Percentiles rank a stretch among this genome's conserved stretches.
These are phyloP conservation scores for Alternaria conjuncta DNA, from an alignment of 2,329 filamentous ascomycete genomes.

Conservation along the genomic window DNA sequence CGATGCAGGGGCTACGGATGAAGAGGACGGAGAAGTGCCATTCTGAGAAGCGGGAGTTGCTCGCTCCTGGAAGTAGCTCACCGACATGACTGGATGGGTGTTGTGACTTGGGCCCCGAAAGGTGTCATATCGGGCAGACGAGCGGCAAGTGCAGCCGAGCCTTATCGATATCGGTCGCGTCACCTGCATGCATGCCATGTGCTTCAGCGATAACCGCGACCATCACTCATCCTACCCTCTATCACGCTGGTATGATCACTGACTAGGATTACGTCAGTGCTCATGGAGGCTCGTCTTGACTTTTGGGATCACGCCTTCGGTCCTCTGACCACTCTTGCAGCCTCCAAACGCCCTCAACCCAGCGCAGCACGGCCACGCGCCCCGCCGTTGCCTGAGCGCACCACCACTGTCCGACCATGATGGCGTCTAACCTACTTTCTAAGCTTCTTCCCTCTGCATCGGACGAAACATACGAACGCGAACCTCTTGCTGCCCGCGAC, in stretches of 20 bases:
- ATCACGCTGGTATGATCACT: slow-evolving; percentile 29
- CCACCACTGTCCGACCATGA: slow-evolving; percentile 43
- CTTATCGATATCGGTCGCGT: slow-evolving; percentile 37
- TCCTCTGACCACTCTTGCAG: slow-evolving; percentile 23
- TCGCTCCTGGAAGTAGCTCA: slow-evolving; percentile 43
- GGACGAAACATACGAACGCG: slow-evolving; percentile 57
- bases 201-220: slow-evolving; percentile 31
- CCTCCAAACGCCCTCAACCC: not conserved
- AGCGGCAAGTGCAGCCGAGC: slow-evolving; percentile 30
- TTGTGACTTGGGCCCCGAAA: slow-evolving; percentile 17
- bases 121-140: slow-evolving; percentile 20
- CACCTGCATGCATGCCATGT: slow-evolving; percentile 29
- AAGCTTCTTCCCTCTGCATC: slow-evolving; percentile 58
- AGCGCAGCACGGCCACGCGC: slow-evolving; percentile 29
- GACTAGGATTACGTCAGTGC: slow-evolving; percentile 19
- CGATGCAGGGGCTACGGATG: slow-evolving; percentile 29
- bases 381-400: slow-evolving; percentile 35
- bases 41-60: slow-evolving; percentile 33
- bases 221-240: slow-evolving; percentile 11
- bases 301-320: slow-evolving; percentile 23
- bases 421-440: slow-evolving; percentile 62
- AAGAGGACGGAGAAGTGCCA: slow-evolving; percentile 36
- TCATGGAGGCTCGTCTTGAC: slow-evolving; percentile 29
- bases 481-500: slow-evolving; percentile 23
- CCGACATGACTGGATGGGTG: slow-evolving; percentile 33